A percentile compares a stretch with the other conserved stretches of the same genome.
phyloP scores from a whole-genome alignment of 2,329 filamentous ascomycete species.

The Neoscytalidium dimidiatum region DNA sequence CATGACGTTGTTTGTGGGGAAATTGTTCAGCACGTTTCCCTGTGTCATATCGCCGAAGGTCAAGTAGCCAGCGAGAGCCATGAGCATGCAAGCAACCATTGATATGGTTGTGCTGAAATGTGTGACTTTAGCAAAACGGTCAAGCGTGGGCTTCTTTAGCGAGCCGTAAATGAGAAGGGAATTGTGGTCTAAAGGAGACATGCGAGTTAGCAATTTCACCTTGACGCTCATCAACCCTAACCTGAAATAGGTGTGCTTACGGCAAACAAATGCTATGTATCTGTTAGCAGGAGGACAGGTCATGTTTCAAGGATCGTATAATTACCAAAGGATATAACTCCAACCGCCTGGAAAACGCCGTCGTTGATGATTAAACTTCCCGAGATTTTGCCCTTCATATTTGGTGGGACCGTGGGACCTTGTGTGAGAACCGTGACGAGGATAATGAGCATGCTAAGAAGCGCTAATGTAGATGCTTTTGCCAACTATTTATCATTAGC shows the following conservation, averaged over 20 bases:
- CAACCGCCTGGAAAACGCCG: slow-evolving; percentile 93
- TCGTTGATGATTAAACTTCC: slow-evolving; percentile 75
- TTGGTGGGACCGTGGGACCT: slow-evolving; percentile 70
- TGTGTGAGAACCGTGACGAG: slow-evolving; percentile 85
- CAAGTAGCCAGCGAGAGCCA: slow-evolving; percentile 88
- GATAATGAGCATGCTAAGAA: slow-evolving; percentile 92
- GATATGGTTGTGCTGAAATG: slow-evolving; percentile 91
- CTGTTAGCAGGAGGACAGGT: slow-evolving; percentile 21
- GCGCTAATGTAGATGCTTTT: slow-evolving; percentile 90
- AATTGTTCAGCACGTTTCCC: slow-evolving; percentile 98
- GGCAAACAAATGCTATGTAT: slow-evolving; percentile 64
- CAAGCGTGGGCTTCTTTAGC: slow-evolving; percentile 87
- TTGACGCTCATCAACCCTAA: not conserved
- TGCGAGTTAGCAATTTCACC: not conserved
- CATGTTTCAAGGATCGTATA: not conserved
- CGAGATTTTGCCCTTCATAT: slow-evolving; percentile 70
- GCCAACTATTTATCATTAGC: slow-evolving; percentile 64
- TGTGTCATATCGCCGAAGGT: slow-evolving; percentile 89
- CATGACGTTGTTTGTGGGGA: slow-evolving; percentile 84
- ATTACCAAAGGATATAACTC: slow-evolving; percentile 87
- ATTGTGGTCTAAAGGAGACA: slow-evolving; percentile 76
- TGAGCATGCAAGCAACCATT: slow-evolving; percentile 84
- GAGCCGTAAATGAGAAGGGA: slow-evolving; percentile 97
- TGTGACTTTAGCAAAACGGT: slow-evolving; percentile 90
- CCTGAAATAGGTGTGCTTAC: slow-evolving; percentile 40